phyloP scores from a whole-genome alignment of 1,139 yeast species.

The Groenewaldozyma sp. region DNA sequence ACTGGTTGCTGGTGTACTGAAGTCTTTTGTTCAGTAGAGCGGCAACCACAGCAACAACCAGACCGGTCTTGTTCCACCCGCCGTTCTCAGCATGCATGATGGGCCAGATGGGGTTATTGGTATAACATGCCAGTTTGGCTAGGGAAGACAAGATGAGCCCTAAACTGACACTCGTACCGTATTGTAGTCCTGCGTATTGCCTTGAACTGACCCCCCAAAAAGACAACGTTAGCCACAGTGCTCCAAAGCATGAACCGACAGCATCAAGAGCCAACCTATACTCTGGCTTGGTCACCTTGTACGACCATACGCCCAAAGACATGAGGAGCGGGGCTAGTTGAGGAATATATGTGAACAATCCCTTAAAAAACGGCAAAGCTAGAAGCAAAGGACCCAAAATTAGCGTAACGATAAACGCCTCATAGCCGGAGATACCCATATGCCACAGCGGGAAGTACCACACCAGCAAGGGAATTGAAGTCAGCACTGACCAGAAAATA shows the following conservation, averaged over 20 bases:
- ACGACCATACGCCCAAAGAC: constrained; percentile 68
- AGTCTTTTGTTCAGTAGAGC: constrained; percentile 46
- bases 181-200: constrained; percentile 39
- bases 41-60: constrained; percentile 54
- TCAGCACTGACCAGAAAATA: constrained; percentile 74
- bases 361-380: constrained; percentile 43
- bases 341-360: constrained; percentile 41
- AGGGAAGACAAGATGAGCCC: constrained; percentile 71
- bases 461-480: constrained; percentile 74
- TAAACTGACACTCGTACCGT: constrained; percentile 51
- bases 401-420: constrained; percentile 55
- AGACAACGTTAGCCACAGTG: constrained; percentile 56
- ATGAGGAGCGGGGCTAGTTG: constrained; percentile 49
- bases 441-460: constrained; percentile 98
- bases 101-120: constrained; percentile 96
- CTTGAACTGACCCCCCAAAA: constrained; percentile 38
- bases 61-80: constrained; percentile 71
- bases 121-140: constrained; percentile 63
- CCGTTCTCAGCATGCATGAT: constrained; percentile 79
- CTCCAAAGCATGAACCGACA: constrained; percentile 55
- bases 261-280: constrained; percentile 56
- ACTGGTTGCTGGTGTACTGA: constrained; percentile 19
- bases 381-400: constrained; percentile 48
- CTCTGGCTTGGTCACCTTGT: constrained; percentile 57
- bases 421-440: constrained; percentile 96